Conservation (phyloP, 305 asterid genomes). For the Fraxinus ornus region DNA sequence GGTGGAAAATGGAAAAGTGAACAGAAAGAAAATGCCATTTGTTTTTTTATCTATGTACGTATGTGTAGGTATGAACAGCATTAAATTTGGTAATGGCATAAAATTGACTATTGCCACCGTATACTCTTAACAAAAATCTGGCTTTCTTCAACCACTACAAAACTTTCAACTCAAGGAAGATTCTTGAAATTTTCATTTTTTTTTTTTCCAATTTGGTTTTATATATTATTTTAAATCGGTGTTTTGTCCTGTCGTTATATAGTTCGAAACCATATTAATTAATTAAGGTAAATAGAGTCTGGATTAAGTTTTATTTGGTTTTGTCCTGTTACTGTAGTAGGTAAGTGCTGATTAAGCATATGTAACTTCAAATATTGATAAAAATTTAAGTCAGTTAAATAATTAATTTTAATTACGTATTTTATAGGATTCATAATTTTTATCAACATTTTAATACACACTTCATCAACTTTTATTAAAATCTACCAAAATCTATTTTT, state of each 20-base stretch:
- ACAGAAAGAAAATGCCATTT: slow-evolving; percentile 34
- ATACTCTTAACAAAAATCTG: slow-evolving; percentile 2
- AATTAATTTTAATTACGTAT: too few relatives aligned
- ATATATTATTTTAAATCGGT: not conserved
- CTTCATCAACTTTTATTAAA: too few relatives aligned
- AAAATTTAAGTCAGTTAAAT: not conserved
- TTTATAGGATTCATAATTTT: too few relatives aligned
- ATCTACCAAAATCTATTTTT: too few relatives aligned
- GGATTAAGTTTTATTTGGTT: not conserved
- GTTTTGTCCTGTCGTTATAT: not conserved
- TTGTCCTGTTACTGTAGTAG: not conserved
- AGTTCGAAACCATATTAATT: not conserved
- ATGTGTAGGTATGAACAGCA: slow-evolving; percentile 18
- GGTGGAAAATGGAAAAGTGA: not conserved
- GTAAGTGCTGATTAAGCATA: not conserved
- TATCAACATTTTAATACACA: not conserved
- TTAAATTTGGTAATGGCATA: slow-evolving; percentile 32
- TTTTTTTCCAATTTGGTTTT: not conserved
- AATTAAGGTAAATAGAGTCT: not conserved
- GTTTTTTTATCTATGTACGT: slow-evolving; percentile 32
- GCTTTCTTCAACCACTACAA: slow-evolving; percentile 28
- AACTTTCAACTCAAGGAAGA: slow-evolving; percentile 37
- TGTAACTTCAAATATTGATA: too few relatives aligned
- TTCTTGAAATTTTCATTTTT: not conserved
- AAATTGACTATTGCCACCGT: slow-evolving; percentile 38